Conservation (phyloP, 768 basidiomycete species). For the Daedaleopsis nitida region DNA sequence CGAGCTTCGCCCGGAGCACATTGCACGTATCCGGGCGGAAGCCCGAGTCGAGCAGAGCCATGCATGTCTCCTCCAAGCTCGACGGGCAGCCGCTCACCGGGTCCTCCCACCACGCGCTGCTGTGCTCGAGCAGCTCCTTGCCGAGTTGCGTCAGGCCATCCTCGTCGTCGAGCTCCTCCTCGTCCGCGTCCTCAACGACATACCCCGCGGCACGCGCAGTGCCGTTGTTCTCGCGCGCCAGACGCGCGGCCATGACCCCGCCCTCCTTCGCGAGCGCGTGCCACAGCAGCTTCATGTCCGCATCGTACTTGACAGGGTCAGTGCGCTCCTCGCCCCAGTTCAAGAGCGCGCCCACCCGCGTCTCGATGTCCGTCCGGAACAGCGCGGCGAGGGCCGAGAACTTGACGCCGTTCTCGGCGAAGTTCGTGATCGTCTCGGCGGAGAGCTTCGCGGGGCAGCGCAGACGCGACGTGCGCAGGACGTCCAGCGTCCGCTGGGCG, state of each 20-base stretch:
- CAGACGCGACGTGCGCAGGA: conserved; percentile 55
- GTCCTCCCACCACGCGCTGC: conserved; percentile 70
- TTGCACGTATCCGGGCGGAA: conserved; percentile 53
- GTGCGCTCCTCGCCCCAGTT: neutral
- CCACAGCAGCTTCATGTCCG: conserved; percentile 27
- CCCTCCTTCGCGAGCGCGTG: conserved; percentile 24
- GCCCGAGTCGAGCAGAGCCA: conserved; percentile 59
- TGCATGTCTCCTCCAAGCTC: conserved; percentile 58
- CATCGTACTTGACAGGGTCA: conserved; percentile 1
- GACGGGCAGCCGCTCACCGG: conserved; percentile 62
- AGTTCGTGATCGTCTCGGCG: conserved; percentile 61
- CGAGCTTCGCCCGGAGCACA: conserved; percentile 56
- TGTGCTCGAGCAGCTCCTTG: conserved; percentile 37
- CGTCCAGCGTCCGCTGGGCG: conserved; percentile 50
- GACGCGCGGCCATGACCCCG: conserved; percentile 25
- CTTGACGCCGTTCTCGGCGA: conserved; percentile 65
- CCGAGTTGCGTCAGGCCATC: conserved; percentile 21
- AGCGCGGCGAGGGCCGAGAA: conserved; percentile 34
- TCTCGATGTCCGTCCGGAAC: conserved; percentile 22
- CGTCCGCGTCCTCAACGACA: conserved; percentile 19
- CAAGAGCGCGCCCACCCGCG: conserved; percentile 26
- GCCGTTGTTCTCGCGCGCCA: conserved; percentile 25
- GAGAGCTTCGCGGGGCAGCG: conserved; percentile 49
- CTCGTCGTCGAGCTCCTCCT: conserved; percentile 28
- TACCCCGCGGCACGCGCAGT: conserved; percentile 31